Evolutionary conservation across 768 basidiomycete species (phyloP).

Genomic region (Serendipita sp.): DNA sequence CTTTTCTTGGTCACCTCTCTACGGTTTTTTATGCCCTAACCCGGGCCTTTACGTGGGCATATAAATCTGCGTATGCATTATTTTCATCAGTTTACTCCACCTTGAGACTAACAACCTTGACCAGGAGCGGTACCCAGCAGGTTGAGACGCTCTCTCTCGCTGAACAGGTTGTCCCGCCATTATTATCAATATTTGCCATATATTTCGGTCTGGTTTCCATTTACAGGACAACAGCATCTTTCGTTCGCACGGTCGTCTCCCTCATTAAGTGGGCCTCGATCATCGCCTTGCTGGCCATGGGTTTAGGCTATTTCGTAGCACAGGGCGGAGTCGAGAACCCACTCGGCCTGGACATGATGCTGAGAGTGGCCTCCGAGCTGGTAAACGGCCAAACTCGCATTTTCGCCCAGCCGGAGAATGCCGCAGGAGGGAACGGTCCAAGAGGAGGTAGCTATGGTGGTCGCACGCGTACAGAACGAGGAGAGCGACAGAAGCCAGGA

Average conservation of each 20-base stretch:
- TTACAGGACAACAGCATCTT: slow-evolving; percentile 64
- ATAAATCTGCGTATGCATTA: background rate
- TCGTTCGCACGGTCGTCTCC: slow-evolving; percentile 47
- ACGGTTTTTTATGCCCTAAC: background rate
- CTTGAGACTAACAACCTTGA: background rate
- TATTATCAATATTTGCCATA: slow-evolving; percentile 52
- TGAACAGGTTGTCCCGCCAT: slow-evolving; percentile 39
- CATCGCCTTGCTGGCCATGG: slow-evolving; percentile 26
- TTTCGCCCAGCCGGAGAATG: slow-evolving; percentile 22
- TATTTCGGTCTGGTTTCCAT: slow-evolving; percentile 63
- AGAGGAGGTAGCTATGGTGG: background rate
- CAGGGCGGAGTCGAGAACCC: slow-evolving; percentile 6
- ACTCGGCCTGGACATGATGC: background rate
- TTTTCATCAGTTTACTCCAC: background rate
- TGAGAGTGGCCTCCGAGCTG: background rate
- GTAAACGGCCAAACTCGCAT: slow-evolving; percentile 4
- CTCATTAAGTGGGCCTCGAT: slow-evolving; percentile 65
- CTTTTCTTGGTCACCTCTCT: background rate
- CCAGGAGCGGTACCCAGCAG: background rate
- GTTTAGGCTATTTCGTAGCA: slow-evolving; percentile 8
- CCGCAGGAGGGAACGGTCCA: slow-evolving; percentile 17
- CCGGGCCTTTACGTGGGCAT: background rate
- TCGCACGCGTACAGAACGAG: slow-evolving; percentile 5
- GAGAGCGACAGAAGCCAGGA: slow-evolving; percentile 22
- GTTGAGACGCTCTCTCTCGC: background rate